A percentile compares a stretch with the other conserved stretches of the same genome.
These are phyloP conservation scores for Beverwykella pulmonaria DNA, from an alignment of 495 filamentous ascomycete genomes.

Conservation along the genomic window DNA sequence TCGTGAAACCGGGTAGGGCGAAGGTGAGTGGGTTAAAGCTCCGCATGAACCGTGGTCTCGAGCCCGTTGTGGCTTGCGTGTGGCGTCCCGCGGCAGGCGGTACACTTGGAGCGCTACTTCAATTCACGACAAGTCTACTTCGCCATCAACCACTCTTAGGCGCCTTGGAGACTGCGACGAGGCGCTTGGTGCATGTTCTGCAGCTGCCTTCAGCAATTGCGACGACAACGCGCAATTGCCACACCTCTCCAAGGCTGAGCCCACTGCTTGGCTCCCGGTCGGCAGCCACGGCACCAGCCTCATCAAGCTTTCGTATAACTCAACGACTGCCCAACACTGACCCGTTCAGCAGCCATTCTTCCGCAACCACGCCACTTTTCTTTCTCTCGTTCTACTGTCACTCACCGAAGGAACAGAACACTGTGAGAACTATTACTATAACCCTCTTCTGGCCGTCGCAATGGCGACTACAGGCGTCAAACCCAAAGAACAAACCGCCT, in stretches of 20 bases:
- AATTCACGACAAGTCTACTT: background rate
- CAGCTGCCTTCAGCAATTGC: slow-evolving; percentile 6
- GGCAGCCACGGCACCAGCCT: slow-evolving; percentile 17
- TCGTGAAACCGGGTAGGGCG: background rate
- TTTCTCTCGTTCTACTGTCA: background rate
- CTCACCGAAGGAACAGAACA: background rate
- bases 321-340: background rate
- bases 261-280: background rate
- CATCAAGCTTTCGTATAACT: background rate
- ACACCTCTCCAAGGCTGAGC: slow-evolving; percentile 6
- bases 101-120: no score
- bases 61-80: slow-evolving; percentile 23
- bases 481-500: slow-evolving; percentile 57
- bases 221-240: slow-evolving; percentile 29
- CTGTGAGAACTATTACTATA: background rate
- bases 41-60: background rate
- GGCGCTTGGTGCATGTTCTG: background rate
- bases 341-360: background rate
- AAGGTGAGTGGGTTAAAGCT: background rate
- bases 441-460: slow-evolving; percentile 16
- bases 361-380: background rate
- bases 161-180: background rate
- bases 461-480: slow-evolving; percentile 55
- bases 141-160: background rate
- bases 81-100: slow-evolving; percentile 16